Base-by-base conservation (phyloP, 345 rosid genomes). In the Rhizophora mangle region DNA sequence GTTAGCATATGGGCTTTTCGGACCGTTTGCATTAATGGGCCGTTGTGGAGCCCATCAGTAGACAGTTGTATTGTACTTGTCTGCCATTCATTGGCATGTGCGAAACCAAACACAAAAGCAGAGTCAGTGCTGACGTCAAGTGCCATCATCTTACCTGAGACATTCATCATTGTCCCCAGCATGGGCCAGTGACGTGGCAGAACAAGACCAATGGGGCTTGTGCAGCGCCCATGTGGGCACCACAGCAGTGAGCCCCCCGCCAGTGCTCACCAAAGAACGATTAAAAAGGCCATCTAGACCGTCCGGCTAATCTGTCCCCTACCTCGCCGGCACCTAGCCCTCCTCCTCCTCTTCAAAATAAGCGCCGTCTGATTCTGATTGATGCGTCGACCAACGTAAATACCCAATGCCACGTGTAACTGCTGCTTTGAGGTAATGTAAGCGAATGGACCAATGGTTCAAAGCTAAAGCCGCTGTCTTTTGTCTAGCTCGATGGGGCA, bases 301-400 rank as follows among this genome's bases (percentile, higher is more conserved):
- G 75, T 65, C 83, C 85, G 77, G 85, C 82, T 21, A 59, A 3
- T 39, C 4, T 82, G 88, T 73, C 80, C 80, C 86, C 85, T 62
- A 18, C 47, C 21, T 53, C 64, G 65, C 82, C 79, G 76, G 75
- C 84, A 80, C 9, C 0, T 20, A 30, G 56, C 26, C 77, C 6
- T 11, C 31, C 5, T 22, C 52, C 18, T 16, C 71, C 8, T 16
- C 71, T 77, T 76, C 71, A 71, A 72, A 77, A 64, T 19, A 51
- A 74, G 67, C 71, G 73, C 83, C 82, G 74, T 72, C 64, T 10
- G 76, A 75, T 67, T 63, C 30, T n/a, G 10, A 19, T 55, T 43
- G 68, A 49, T 77, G 29, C 46, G 69, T 62, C 82, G 64, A 72
- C 67, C 78, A 32, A 31, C 43, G 61, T 62, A 55, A 65, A 36